Percentiles rank a stretch among this genome's conserved stretches.
Conservation (phyloP, 805 yeast species). For the Saturnispora dispora region DNA sequence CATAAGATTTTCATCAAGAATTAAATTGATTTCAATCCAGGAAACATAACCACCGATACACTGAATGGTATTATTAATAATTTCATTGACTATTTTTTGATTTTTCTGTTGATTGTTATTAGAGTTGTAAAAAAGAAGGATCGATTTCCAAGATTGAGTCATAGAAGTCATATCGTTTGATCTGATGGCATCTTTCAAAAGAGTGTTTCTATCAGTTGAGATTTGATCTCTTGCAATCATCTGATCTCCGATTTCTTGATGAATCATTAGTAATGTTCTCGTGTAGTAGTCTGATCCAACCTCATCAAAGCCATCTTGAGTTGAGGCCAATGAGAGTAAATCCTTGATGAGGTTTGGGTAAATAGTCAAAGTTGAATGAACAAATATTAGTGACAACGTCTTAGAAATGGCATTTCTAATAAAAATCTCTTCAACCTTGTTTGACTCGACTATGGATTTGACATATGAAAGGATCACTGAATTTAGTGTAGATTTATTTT, state of each 20-base stretch:
- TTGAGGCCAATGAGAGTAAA: conserved; percentile 30
- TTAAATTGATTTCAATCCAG: conserved; percentile 82
- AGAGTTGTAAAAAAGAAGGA: conserved; percentile 33
- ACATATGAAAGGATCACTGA: conserved; percentile 40
- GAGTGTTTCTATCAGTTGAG: conserved; percentile 53
- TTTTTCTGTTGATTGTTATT: conserved; percentile 16
- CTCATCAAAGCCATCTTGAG: conserved; percentile 27
- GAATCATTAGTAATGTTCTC: conserved; percentile 65
- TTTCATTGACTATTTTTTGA: conserved; percentile 28
- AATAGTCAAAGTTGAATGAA: conserved; percentile 35
- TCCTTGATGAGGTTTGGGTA: conserved; percentile 48
- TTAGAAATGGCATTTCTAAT: conserved; percentile 52
- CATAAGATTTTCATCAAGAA: conserved; percentile 54
- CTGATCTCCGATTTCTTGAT: conserved; percentile 90
- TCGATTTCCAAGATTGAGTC: conserved; percentile 58
- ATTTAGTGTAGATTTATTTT: conserved; percentile 39
- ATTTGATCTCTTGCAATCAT: conserved; percentile 63
- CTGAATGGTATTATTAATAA: conserved; percentile 48
- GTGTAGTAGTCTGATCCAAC: conserved; percentile 61
- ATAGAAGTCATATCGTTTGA: conserved; percentile 60
- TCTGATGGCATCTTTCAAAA: conserved; percentile 76
- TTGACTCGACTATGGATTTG: conserved; percentile 19
- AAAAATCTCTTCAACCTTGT: conserved; percentile 31
- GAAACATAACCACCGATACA: conserved; percentile 80
- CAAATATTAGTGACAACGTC: conserved; percentile 43